phyloP scores from a whole-genome alignment of 345 rosid species.

The Salix caprea region DNA sequence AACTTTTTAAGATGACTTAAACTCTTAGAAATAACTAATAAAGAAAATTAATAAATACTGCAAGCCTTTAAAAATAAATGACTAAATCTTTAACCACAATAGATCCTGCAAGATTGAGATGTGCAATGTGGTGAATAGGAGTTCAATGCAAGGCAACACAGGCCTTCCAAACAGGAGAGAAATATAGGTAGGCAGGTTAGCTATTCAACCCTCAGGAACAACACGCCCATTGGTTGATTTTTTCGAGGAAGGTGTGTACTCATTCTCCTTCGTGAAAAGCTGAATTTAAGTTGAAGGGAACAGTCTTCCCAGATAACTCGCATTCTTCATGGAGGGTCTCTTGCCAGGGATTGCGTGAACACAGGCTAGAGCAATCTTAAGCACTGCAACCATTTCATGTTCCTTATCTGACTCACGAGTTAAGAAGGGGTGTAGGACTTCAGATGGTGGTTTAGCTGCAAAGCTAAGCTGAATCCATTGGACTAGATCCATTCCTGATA shows the following conservation, averaged over 20 bases:
- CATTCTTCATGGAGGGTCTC: conserved; percentile 30
- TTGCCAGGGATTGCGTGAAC: conserved; percentile 19
- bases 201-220: not conserved
- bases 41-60: too few relatives aligned
- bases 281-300: not conserved
- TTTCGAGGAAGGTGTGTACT: not conserved
- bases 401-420: conserved; percentile 14
- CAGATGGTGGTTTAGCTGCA: conserved; percentile 18
- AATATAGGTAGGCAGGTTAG: not conserved
- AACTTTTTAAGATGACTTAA: too few relatives aligned
- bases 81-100: not conserved
- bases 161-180: not conserved
- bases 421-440: conserved; percentile 23
- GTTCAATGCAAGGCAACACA: not conserved
- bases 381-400: conserved; percentile 14
- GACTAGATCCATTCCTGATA: conserved; percentile 22
- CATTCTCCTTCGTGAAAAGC: not conserved
- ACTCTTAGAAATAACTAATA: too few relatives aligned
- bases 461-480: conserved; percentile 25
- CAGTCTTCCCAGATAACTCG: conserved; percentile 16
- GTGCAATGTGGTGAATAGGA: not conserved
- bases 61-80: too few relatives aligned
- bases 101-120: not conserved
- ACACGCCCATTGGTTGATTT: not conserved
- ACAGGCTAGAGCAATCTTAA: conserved; percentile 25